Evolutionary conservation across 495 filamentous ascomycete genomes (phyloP).

Genomic region (Penicillium samsonianum): DNA sequence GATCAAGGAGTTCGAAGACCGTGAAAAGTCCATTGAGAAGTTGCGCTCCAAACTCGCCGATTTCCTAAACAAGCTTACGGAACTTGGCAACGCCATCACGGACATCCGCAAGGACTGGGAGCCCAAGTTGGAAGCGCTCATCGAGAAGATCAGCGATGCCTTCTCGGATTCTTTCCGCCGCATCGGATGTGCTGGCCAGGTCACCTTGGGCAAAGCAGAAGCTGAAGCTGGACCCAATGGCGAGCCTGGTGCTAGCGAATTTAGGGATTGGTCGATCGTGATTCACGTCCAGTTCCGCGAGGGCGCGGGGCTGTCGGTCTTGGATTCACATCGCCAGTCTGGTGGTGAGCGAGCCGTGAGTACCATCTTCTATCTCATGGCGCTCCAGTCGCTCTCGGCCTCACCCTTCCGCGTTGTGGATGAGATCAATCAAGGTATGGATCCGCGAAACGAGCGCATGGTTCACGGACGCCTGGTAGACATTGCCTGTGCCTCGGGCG

Average conservation of each 20-base stretch:
- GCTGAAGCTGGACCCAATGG: conserved; percentile 39
- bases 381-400: conserved; percentile 88
- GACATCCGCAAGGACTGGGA: conserved; percentile 71
- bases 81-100: conserved; percentile 56
- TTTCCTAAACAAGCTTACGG: conserved; percentile 47
- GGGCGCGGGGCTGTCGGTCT: conserved; percentile 75
- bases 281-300: conserved; percentile 94
- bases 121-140: conserved; percentile 74
- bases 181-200: conserved; percentile 95
- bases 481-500: conserved; percentile 67
- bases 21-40: conserved; percentile 23
- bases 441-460: conserved; percentile 95
- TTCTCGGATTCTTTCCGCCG: conserved; percentile 89
- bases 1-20: conserved; percentile 63
- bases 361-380: conserved; percentile 99
- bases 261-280: conserved; percentile 90
- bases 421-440: conserved; percentile 99
- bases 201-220: conserved; percentile 59
- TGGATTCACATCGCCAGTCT: conserved; percentile 91
- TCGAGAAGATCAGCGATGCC: conserved; percentile 80
- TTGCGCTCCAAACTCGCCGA: conserved; percentile 51
- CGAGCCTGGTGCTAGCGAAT: conserved; percentile 67
- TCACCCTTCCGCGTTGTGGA: conserved; percentile 99
- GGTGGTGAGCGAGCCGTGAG: conserved; percentile 95
- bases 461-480: conserved; percentile 96